Evolutionary conservation across 208 protist species (phyloP).

Genomic region (Strigomonas galati): DNA sequence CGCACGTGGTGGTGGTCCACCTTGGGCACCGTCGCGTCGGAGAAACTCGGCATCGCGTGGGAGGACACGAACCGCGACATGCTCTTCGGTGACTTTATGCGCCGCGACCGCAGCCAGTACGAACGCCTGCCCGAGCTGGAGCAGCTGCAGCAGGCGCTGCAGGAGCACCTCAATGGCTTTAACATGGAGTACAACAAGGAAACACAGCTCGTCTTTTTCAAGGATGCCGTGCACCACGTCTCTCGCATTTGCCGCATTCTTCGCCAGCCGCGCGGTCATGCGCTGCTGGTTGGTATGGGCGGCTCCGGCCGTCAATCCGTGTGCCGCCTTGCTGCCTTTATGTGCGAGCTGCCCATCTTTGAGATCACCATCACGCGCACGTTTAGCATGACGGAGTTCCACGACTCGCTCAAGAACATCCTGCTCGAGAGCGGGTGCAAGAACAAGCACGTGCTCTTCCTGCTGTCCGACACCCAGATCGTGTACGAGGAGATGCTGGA

Average conservation of each 20-base stretch:
- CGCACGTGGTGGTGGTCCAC: constrained; percentile 91
- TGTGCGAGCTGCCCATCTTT: constrained; percentile 88
- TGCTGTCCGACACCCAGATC: constrained; percentile 95
- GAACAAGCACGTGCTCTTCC: constrained; percentile 90
- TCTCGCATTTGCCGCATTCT: constrained; percentile 95
- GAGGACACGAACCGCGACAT: constrained; percentile 57
- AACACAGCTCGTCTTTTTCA: constrained; percentile 97
- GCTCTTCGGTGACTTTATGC: constrained; percentile 92
- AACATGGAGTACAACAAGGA: constrained; percentile 91
- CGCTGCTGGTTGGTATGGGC: constrained; percentile 96
- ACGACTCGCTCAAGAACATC: constrained; percentile 91
- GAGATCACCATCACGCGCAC: constrained; percentile 88
- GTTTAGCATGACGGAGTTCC: constrained; percentile 94
- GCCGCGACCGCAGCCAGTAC: constrained; percentile 85
- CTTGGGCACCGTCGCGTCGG: constrained; percentile 47
- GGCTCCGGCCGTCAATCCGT: constrained; percentile 96
- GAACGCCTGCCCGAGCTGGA: constrained; percentile 57
- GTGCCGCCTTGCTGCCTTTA: constrained; percentile 93
- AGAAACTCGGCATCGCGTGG: constrained; percentile 67
- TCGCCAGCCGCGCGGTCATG: constrained; percentile 95
- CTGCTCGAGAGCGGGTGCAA: constrained; percentile 84
- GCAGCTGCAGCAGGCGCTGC: constrained; percentile 47
- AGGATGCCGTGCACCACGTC: constrained; percentile 95
- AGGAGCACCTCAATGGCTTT: constrained; percentile 90
- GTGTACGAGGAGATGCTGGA: constrained; percentile 96